Percentiles rank a stretch among this genome's conserved stretches.
phyloP scores from a whole-genome alignment of 1,284 basidiomycete genomes.

The Cerioporus squamosus region DNA sequence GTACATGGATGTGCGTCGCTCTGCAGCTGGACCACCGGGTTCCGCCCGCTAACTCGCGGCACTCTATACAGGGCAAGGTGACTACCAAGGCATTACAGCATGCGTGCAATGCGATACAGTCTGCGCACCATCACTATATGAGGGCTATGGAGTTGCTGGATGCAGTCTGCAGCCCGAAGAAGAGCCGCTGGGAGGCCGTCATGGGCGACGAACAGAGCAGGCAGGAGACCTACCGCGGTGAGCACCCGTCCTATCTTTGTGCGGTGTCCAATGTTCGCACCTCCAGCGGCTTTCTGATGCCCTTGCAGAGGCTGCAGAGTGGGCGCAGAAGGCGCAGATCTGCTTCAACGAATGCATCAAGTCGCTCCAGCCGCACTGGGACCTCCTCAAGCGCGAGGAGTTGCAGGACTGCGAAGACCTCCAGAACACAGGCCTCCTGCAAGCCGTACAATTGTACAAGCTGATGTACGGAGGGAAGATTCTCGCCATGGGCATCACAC shows the following conservation, averaged over 20 bases:
- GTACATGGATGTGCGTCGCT: constrained; percentile 21
- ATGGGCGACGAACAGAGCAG: constrained; percentile 32
- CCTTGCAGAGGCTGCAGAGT: constrained; percentile 26
- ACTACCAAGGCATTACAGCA: constrained; percentile 22
- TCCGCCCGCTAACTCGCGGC: neutral
- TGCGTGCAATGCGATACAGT: constrained; percentile 26
- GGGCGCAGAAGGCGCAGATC: constrained; percentile 28
- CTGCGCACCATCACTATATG: constrained; percentile 29
- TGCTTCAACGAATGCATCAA: constrained; percentile 29
- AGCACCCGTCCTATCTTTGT: neutral
- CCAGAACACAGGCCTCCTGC: constrained; percentile 25
- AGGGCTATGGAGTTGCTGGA: constrained; percentile 29
- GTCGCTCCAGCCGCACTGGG: constrained; percentile 24
- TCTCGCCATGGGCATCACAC: constrained; percentile 29
- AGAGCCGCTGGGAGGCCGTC: constrained; percentile 25
- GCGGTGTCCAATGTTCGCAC: too few relatives aligned
- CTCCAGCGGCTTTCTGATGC: neutral
- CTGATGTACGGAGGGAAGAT: constrained; percentile 31
- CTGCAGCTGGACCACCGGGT: neutral
- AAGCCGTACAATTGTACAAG: constrained; percentile 28
- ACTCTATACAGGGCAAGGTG: constrained; percentile 16
- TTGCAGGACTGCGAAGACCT: constrained; percentile 21
- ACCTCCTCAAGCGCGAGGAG: constrained; percentile 24
- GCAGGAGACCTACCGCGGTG: constrained; percentile 28
- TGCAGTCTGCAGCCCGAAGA: constrained; percentile 28